Evolutionary conservation across 2,329 filamentous ascomycete species (phyloP), one percentile per base, ranked within the genome.

Genomic region (Ustulina deusta): DNA sequence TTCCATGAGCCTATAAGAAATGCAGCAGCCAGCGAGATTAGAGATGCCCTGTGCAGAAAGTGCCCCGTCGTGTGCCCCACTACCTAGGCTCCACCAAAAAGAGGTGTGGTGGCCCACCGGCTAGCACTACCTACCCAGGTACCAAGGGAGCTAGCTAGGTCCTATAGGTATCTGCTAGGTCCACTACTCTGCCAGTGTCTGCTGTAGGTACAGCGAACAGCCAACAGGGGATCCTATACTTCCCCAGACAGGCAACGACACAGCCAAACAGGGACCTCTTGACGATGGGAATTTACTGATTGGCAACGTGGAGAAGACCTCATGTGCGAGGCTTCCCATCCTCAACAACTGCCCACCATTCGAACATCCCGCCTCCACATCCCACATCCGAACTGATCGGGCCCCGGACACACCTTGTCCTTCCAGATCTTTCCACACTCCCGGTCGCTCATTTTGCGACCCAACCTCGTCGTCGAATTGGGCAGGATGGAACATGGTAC

Each of bases 401-500:
- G 61, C 55, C 62, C 64, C 59, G 40, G 42, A 52, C 46, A 42
- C 49, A 58, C 15, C 7, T 51, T 22, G 62, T 69, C 59, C 67
- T 66, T 73, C 66, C 65, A 64, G 62, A 66, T 51, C 38, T 65
- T 63, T 54, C 69, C 42, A 63, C 63, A 64, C 49, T 62, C 59
- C 69, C 61, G 51, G 52, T 46, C 63, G 44, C 59, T 27, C 66
- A 69, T 62, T 60, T 77, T 76, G 74, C 75, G 70, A 77, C 75
- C 76, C 69, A 75, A 78, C 67, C 57, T 71, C 59, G 68, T 61
- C 51, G 65, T 73, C 69, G 74, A 73, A 74, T 76, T 73, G 73
- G 75, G 75, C 75, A 74, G 70, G 66, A 71, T 73, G 72, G 65
- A 70, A 69, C 72, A 74, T 74, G 63, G 64, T 75, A 76, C 75